phyloP scores from a whole-genome alignment of 306 rosid species.

The Astragalus glycyphyllos region DNA sequence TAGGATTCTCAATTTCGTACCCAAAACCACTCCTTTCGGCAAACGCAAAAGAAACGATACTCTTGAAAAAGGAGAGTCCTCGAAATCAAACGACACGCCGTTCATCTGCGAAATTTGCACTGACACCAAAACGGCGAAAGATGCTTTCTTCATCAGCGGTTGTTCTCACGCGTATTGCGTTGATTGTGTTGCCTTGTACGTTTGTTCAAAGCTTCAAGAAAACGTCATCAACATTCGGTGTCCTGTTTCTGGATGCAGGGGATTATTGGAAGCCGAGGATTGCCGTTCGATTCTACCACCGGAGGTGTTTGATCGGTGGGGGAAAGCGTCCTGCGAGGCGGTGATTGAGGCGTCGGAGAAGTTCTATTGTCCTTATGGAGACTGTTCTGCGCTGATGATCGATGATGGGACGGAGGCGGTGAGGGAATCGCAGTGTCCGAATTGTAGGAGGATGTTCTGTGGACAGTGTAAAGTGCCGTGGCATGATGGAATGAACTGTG shows the following conservation, averaged over 20 bases:
- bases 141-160: constrained; percentile 36
- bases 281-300: constrained; percentile 41
- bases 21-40: constrained; percentile 8
- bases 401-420: constrained; percentile 38
- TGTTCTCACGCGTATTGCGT: constrained; percentile 48
- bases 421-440: constrained; percentile 44
- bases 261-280: constrained; percentile 39
- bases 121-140: constrained; percentile 30
- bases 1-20: constrained; percentile 39
- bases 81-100: not conserved
- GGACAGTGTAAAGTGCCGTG: constrained; percentile 54
- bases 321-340: constrained; percentile 48
- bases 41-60: constrained; percentile 1
- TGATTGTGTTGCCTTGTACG: constrained; percentile 36
- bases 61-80: constrained; percentile 8
- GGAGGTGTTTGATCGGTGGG: constrained; percentile 53
- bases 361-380: constrained; percentile 53
- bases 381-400: constrained; percentile 51
- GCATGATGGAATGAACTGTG: constrained; percentile 47
- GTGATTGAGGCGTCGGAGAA: constrained; percentile 31
- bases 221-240: constrained; percentile 43
- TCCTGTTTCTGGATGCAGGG: constrained; percentile 47
- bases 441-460: constrained; percentile 55
- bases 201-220: constrained; percentile 41
- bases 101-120: constrained; percentile 52